Conservation (phyloP, 202 grass and related monocot genomes). For the Alloteropsis angusta region DNA sequence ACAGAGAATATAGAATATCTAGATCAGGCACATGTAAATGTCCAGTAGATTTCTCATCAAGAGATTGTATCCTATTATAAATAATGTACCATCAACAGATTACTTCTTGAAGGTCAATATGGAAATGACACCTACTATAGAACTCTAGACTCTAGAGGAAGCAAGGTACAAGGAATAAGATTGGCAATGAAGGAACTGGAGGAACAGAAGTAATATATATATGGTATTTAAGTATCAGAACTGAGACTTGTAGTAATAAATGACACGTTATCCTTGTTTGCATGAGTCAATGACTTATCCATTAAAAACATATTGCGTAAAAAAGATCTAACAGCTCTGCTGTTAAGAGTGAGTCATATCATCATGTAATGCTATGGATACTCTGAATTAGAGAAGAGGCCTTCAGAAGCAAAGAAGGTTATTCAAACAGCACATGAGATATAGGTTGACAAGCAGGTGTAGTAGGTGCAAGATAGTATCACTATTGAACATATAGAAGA, state of each 20-base stretch:
- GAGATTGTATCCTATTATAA: not conserved
- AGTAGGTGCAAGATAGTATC: constrained; percentile 26
- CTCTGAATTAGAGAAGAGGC: constrained; percentile 15
- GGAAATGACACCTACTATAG: not conserved
- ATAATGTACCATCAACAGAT: not conserved
- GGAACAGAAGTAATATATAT: not conserved
- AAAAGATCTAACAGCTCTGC: not conserved
- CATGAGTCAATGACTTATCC: not conserved
- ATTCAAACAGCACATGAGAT: not conserved
- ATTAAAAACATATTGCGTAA: not conserved
- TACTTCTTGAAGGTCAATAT: not conserved
- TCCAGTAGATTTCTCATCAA: not conserved
- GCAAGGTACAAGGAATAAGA: not conserved
- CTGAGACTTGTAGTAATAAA: not conserved
- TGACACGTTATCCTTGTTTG: not conserved
- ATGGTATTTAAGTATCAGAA: not conserved
- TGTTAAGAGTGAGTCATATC: not conserved
- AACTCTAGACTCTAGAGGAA: not conserved
- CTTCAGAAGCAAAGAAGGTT: not conserved
- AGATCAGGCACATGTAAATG: not conserved
- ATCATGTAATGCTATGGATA: not conserved
- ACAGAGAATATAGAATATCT: no score
- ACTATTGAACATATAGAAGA: constrained; percentile 20
- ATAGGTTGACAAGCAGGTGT: not conserved
- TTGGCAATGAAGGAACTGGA: not conserved